Conservation (phyloP, 371 early-diverging fungal species). For the Mucor velutinosus region DNA sequence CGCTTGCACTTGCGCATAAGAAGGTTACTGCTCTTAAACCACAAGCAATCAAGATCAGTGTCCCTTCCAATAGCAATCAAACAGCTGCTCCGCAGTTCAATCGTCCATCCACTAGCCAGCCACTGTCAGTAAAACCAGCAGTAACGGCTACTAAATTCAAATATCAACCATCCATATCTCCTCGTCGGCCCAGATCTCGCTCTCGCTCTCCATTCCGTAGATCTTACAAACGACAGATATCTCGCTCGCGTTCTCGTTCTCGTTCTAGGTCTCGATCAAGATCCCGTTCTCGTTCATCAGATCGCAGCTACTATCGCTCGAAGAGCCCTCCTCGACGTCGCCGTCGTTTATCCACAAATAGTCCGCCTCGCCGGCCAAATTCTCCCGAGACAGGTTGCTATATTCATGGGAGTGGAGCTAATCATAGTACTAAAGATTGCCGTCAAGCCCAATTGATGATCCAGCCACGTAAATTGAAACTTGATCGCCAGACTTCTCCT, state of each 20-base stretch:
- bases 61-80: not conserved
- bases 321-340: constrained; percentile 1
- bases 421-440: constrained; percentile 8
- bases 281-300: not conserved
- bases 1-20: not conserved
- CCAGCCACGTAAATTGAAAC: not conserved
- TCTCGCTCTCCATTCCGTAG: not conserved
- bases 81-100: not conserved
- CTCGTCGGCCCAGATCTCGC: not conserved
- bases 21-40: not conserved
- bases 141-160: not conserved
- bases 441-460: constrained; percentile 12
- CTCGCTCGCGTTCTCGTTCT: not conserved
- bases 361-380: not conserved
- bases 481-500: not conserved
- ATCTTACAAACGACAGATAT: not conserved
- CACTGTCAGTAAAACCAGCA: not conserved
- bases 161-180: not conserved
- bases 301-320: not conserved
- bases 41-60: not conserved
- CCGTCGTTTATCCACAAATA: not conserved
- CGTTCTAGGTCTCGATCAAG: not conserved
- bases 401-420: not conserved
- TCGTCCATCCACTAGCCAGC: not conserved
- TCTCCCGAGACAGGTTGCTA: constrained; percentile 1